phyloP scores from a whole-genome alignment of 176 grass and related monocot genomes.

The Juncus effusus region DNA sequence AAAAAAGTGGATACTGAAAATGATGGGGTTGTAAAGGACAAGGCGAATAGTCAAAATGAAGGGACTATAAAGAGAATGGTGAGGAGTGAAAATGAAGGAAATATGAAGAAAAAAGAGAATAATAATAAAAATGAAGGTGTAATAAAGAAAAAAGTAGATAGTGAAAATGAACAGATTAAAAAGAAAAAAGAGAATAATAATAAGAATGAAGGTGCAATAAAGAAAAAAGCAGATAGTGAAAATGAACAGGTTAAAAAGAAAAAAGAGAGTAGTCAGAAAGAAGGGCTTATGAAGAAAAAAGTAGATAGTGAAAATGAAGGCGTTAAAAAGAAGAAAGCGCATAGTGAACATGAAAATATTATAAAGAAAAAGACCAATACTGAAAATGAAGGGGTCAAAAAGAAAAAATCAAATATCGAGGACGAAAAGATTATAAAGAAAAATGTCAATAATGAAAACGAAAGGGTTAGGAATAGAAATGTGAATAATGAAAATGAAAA shows the following conservation, averaged over 20 bases:
- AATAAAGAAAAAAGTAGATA: conserved; percentile 8
- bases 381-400: background rate
- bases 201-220: background rate
- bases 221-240: background rate
- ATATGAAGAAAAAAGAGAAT: background rate
- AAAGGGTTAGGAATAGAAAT: background rate
- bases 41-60: conserved; percentile 12
- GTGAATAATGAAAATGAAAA: conserved; percentile 13
- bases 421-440: conserved; percentile 2
- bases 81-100: background rate
- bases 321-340: background rate
- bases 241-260: background rate
- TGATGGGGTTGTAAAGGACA: background rate
- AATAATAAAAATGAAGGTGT: background rate
- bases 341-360: conserved; percentile 4
- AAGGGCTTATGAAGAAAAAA: background rate
- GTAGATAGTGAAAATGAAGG: background rate
- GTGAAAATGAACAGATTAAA: conserved; percentile 10
- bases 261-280: conserved; percentile 17
- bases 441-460: background rate
- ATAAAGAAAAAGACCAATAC: conserved; percentile 12
- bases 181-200: conserved; percentile 3
- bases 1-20: conserved; percentile 6
- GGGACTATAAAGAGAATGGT: background rate
- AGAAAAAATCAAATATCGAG: background rate